phyloP scores from a whole-genome alignment of 2,329 filamentous ascomycete species.

The Penicillium hesseltinei region DNA sequence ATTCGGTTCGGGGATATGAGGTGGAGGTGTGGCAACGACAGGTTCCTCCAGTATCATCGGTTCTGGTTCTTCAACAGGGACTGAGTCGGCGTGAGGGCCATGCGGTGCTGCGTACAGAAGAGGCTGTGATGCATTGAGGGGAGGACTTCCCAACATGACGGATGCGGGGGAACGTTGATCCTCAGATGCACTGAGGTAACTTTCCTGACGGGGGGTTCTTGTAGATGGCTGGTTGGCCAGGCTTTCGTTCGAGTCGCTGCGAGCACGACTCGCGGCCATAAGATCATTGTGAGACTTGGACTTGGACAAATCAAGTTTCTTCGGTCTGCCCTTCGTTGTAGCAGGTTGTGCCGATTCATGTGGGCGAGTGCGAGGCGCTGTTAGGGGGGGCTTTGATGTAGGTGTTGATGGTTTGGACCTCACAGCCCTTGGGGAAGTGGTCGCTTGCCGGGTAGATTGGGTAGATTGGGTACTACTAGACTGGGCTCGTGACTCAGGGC shows the following conservation, averaged over 20 bases:
- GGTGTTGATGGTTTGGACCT: constrained; percentile 34
- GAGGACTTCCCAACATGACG: constrained; percentile 22
- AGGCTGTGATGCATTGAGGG: constrained; percentile 15
- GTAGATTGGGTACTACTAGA: constrained; percentile 16
- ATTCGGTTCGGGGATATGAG: constrained; percentile 2
- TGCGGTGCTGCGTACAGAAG: background rate
- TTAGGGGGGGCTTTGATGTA: constrained; percentile 27
- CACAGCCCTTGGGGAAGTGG: constrained; percentile 23
- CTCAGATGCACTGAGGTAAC: constrained; percentile 50
- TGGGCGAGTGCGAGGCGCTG: constrained; percentile 33
- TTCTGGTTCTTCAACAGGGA: constrained; percentile 15
- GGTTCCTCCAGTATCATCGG: constrained; percentile 10
- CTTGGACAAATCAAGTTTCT: constrained; percentile 33
- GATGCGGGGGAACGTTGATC: constrained; percentile 46
- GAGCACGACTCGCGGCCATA: constrained; percentile 28
- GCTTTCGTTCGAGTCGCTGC: constrained; percentile 26
- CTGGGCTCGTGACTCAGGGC: constrained; percentile 48
- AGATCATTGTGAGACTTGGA: constrained; percentile 29
- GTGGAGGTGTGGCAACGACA: constrained; percentile 2
- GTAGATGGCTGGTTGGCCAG: constrained; percentile 10
- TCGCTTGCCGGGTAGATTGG: constrained; percentile 16
- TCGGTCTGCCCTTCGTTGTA: constrained; percentile 34
- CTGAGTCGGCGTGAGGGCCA: constrained; percentile 8
- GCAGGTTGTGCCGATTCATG: constrained; percentile 32
- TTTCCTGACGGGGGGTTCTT: constrained; percentile 9